Base-by-base conservation (phyloP, 2,329 filamentous ascomycete genomes). In the Fusarium floridanum region DNA sequence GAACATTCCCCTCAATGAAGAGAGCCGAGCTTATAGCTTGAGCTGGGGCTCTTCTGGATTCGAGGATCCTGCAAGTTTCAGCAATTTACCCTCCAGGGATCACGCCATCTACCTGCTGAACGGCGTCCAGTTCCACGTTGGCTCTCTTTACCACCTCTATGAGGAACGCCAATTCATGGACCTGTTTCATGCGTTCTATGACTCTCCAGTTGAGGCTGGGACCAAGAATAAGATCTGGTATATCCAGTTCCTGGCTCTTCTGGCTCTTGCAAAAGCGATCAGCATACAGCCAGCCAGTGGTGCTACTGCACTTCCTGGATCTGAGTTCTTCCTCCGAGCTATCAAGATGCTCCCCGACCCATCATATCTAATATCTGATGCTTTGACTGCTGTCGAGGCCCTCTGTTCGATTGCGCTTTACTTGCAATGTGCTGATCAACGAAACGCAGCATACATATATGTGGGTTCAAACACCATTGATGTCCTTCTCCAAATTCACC, bases 101-200 rank as follows among this genome's bases (percentile, higher is more conserved):
- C 88, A 86, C 68, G 80, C 89, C 14, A 86, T 88, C 20, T 66
- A 86, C 70, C 79, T 89, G 11, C 86, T 89, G 79, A 88, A 87
- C 69, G 84, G 86, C 1, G 86, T 88, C 64, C 88, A 89, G 66
- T 89, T 88, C 63, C 86, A 88, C 70, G 86, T 86, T 66, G 85
- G 85, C 8, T 86, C 87, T 43, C 76, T 88, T n/a, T 87, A 87
- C 43, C 86, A 88, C 64, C 80, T 89, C 22, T 87, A 88, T 53
- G 86, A 89, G 36, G 87, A 88, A 67, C 81, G 83, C 7, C 82
- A 81, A 2, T 89, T 89, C 72, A 87, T 87, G 84, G 67, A 45
- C 2, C 48, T 53, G 10, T 45, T 79, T 17, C 27, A 24, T 17
- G 8, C 39, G 2, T 29, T 27, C 6, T 27, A 53, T 29, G 48